These are phyloP conservation scores for Kregervanrija delftensis DNA, from an alignment of 805 yeast genomes.

Conservation along the genomic window DNA sequence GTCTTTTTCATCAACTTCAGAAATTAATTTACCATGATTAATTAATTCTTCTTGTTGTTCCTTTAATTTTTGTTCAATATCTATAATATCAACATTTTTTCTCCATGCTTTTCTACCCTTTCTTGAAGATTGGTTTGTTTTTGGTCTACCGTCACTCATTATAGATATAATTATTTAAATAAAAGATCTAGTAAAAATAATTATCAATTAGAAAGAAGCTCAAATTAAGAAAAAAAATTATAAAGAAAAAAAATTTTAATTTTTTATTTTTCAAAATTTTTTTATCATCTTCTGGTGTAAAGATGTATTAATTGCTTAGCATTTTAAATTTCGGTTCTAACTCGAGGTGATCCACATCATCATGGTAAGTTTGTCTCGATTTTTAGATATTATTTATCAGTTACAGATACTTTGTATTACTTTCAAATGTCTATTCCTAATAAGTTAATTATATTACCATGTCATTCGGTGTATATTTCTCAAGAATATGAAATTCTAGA, in stretches of 20 bases:
- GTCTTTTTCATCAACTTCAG: conserved; percentile 36
- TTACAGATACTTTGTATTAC: not conserved
- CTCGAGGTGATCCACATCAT: too few species aligned
- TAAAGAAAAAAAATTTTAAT: not conserved
- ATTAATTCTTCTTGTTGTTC: conserved; percentile 56
- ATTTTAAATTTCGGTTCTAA: too few species aligned
- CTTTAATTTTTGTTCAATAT: conserved; percentile 66
- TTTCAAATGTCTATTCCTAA: not conserved
- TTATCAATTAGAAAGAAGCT: not conserved
- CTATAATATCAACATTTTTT: conserved; percentile 82
- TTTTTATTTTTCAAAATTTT: not conserved
- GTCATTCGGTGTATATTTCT: conserved; percentile 25
- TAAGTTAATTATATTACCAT: conserved; percentile 44
- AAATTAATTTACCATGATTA: conserved; percentile 36
- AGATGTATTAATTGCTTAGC: too few species aligned
- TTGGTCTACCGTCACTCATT: conserved; percentile 43
- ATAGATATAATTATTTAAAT: not conserved
- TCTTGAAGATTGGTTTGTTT: conserved; percentile 70
- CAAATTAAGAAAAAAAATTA: not conserved
- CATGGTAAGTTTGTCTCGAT: too few species aligned
- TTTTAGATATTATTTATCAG: not conserved
- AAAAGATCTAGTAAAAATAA: not conserved
- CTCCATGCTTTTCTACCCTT: conserved; percentile 94
- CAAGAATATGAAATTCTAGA: not conserved
- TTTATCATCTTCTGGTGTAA: not conserved